Evolutionary conservation across 805 yeast genomes (phyloP).

Genomic region (Blastobotrys robertii): DNA sequence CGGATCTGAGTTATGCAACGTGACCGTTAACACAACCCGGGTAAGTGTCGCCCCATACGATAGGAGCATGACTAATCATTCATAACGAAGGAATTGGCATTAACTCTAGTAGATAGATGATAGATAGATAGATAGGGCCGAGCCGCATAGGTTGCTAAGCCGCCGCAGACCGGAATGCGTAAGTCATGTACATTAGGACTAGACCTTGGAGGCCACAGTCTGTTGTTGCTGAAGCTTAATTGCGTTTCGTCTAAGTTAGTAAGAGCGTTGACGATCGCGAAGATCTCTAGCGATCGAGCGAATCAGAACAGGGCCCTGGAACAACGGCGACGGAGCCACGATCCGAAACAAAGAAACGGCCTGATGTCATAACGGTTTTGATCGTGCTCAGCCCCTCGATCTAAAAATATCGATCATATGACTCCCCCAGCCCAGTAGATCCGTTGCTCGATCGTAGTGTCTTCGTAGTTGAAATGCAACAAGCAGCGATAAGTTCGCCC

Average conservation of each 20-base stretch:
- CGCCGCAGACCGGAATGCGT: too few species aligned
- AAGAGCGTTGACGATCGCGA: background rate
- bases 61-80: background rate
- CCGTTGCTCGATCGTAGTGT: background rate
- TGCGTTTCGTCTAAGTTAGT: constrained; percentile 46
- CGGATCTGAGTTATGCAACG: too few species aligned
- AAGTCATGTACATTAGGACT: constrained; percentile 8
- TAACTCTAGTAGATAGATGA: background rate
- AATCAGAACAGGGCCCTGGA: too few species aligned
- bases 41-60: too few species aligned
- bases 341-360: too few species aligned
- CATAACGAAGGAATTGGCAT: background rate
- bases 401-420: background rate
- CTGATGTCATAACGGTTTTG: too few species aligned
- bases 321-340: too few species aligned
- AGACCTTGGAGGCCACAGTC: constrained; percentile 67
- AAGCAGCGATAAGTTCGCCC: background rate
- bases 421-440: background rate
- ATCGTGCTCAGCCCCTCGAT: too few species aligned
- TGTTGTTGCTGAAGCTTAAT: constrained; percentile 74
- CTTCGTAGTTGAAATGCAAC: too few species aligned
- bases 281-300: too few species aligned
- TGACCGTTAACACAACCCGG: too few species aligned
- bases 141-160: too few species aligned
- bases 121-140: constrained; percentile 1